Evolutionary conservation across 225 moss, liverwort and hornwort species (phyloP).

Genomic region (Takakia lepidozioides): DNA sequence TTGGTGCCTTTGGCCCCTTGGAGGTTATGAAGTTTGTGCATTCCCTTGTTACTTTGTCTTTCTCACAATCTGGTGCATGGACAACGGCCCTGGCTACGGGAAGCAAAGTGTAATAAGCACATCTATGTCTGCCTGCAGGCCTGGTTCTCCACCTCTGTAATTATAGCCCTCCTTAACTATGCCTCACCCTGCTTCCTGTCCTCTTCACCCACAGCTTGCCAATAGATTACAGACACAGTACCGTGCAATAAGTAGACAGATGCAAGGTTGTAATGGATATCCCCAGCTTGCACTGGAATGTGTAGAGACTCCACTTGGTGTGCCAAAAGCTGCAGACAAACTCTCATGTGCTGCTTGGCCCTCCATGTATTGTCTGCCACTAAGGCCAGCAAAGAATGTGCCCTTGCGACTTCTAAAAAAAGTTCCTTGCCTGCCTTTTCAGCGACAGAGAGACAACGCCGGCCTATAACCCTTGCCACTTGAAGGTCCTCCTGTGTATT

Average conservation of each 20-base stretch:
- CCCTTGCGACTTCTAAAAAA: constrained; percentile 33
- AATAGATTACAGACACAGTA: constrained; percentile 1
- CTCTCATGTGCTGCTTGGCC: constrained; percentile 18
- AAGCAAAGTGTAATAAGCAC: no score
- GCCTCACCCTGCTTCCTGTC: no score
- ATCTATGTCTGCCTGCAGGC: no score
- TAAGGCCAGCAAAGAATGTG: constrained; percentile 27
- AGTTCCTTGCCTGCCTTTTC: constrained; percentile 16
- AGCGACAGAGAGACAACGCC: constrained; percentile 25
- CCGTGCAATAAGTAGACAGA: constrained; percentile 25
- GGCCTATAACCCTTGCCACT: constrained; percentile 18
- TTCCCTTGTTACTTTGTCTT: no score
- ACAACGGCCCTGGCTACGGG: no score
- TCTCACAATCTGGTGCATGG: no score
- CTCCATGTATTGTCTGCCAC: constrained; percentile 14
- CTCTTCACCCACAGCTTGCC: no score
- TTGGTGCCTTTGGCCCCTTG: no score
- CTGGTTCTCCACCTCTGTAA: no score
- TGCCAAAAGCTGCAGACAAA: constrained; percentile 15
- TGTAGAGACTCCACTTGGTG: constrained; percentile 9
- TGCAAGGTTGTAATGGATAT: constrained; percentile 28
- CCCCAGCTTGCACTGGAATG: constrained; percentile 25
- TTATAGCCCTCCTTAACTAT: no score
- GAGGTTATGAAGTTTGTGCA: no score
- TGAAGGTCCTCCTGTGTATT: constrained; percentile 24